Evolutionary conservation across 139 green algal genomes (phyloP).

Genomic region (Tetratostichococcus sp.): DNA sequence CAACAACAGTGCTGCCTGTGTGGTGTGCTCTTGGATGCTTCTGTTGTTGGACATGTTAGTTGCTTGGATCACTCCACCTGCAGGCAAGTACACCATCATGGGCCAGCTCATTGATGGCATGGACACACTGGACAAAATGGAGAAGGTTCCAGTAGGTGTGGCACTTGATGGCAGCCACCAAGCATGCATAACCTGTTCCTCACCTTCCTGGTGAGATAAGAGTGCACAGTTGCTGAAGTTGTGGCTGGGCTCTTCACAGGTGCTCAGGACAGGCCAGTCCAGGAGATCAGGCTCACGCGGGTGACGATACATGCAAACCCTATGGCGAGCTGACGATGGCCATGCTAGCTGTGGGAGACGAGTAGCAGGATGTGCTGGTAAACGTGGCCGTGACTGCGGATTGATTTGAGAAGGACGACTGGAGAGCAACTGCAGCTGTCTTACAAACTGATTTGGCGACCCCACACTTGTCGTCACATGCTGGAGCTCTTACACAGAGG

Average conservation of each 20-base stretch:
- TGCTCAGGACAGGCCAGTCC: constrained; percentile 55
- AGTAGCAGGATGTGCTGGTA: too few species aligned
- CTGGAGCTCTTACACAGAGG: too few species aligned
- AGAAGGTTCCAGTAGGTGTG: constrained; percentile 70
- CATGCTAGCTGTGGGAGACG: too few species aligned
- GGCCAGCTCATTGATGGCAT: constrained; percentile 93
- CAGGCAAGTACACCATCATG: constrained; percentile 80
- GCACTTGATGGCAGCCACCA: not conserved
- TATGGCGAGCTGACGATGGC: constrained; percentile 51
- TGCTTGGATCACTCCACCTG: too few species aligned
- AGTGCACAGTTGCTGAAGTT: not conserved
- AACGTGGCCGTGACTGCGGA: too few species aligned
- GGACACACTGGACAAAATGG: constrained; percentile 92
- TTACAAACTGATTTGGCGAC: too few species aligned
- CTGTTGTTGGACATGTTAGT: too few species aligned
- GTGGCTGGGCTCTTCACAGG: not conserved
- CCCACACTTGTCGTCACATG: too few species aligned
- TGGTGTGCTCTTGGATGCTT: too few species aligned
- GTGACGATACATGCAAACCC: constrained; percentile 89
- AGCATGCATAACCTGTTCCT: not conserved
- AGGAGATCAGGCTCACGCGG: constrained; percentile 73
- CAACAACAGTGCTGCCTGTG: too few species aligned
- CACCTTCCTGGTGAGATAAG: not conserved
- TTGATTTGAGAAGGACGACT: too few species aligned
- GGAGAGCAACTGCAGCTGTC: too few species aligned